Evolutionary conservation across 1,284 basidiomycete genomes (phyloP).

Genomic region (Somion occarium): DNA sequence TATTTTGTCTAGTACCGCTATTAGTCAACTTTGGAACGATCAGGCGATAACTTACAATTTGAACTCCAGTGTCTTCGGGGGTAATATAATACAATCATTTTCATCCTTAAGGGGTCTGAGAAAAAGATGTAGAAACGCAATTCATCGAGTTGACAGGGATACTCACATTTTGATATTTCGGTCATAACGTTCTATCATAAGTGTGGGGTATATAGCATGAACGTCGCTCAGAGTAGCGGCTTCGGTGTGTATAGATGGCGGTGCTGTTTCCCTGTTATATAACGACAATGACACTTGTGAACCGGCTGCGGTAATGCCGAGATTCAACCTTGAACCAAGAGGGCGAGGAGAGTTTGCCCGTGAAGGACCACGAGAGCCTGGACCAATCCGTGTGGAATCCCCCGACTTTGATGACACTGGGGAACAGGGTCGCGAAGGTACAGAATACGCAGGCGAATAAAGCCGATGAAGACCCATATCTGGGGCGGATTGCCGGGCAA

Average conservation of each 20-base stretch:
- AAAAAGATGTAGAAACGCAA: background rate
- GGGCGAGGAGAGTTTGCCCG: background rate
- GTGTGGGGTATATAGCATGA: background rate
- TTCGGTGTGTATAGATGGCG: background rate
- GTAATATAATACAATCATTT: background rate
- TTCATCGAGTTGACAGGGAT: background rate
- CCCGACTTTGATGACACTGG: background rate
- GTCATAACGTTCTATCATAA: conserved; percentile 1
- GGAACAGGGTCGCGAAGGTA: background rate
- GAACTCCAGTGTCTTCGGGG: background rate
- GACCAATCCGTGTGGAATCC: background rate
- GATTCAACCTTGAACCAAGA: background rate
- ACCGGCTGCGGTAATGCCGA: background rate
- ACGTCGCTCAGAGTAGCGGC: background rate
- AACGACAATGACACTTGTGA: background rate
- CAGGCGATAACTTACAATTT: background rate
- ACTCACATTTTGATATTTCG: background rate
- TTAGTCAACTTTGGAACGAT: background rate
- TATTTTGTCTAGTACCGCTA: background rate
- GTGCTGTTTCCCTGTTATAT: background rate
- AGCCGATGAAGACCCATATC: background rate
- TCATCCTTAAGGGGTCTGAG: background rate
- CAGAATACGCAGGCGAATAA: background rate
- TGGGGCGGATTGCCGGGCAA: background rate
- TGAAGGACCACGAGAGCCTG: background rate